Conservation (phyloP, 345 rosid species). For the Balakata baccata region DNA sequence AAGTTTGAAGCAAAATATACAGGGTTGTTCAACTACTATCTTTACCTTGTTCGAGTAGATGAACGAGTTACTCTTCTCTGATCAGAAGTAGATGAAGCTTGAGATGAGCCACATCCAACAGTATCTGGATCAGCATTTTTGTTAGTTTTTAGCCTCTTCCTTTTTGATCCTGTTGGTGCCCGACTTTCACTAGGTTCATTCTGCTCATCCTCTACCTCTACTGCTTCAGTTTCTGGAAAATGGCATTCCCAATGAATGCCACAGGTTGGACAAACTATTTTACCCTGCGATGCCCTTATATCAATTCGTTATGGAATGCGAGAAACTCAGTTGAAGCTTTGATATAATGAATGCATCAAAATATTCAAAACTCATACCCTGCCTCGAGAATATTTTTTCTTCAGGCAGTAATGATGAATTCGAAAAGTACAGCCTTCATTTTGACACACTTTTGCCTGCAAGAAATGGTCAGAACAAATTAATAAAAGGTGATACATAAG, state of each 20-base stretch:
- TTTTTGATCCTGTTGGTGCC: constrained; percentile 33
- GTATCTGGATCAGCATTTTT: constrained; percentile 20
- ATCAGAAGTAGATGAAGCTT: constrained; percentile 32
- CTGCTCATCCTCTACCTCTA: constrained; percentile 38
- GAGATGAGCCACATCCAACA: constrained; percentile 36
- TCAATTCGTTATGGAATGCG: not conserved
- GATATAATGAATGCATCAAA: constrained; percentile 3
- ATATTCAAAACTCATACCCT: constrained; percentile 33
- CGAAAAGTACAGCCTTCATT: constrained; percentile 57
- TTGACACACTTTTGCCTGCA: constrained; percentile 71
- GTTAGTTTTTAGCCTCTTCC: constrained; percentile 37
- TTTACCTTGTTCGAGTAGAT: constrained; percentile 19
- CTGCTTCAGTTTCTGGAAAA: constrained; percentile 44
- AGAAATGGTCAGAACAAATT: constrained; percentile 8
- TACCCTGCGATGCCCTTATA: constrained; percentile 40
- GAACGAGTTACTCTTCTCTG: constrained; percentile 57
- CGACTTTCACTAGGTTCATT: constrained; percentile 29
- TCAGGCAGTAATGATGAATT: constrained; percentile 79
- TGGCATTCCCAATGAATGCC: constrained; percentile 49
- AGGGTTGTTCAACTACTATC: not conserved
- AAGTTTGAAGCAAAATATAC: constrained; percentile 6
- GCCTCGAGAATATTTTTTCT: constrained; percentile 46
- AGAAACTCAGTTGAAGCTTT: not conserved
- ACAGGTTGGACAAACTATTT: constrained; percentile 59
- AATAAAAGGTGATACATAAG: not conserved